Percentiles rank a stretch among this genome's conserved stretches.
Conservation (phyloP, 2,329 filamentous ascomycete genomes). For the Cadophora sp. region DNA sequence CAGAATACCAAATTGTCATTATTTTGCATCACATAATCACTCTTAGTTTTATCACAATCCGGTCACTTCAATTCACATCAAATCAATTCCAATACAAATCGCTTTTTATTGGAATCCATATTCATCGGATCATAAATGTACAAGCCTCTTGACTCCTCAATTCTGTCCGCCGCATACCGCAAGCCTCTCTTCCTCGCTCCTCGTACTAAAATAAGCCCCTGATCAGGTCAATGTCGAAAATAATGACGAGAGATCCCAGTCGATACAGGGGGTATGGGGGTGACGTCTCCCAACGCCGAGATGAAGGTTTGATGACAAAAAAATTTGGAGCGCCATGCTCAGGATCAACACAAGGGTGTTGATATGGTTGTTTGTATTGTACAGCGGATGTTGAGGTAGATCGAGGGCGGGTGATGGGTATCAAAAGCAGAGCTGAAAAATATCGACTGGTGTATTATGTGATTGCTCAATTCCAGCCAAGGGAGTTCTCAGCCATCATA, state of each 20-base stretch:
- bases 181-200: not conserved
- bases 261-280: conserved; percentile 42
- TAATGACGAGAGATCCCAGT: conserved; percentile 35
- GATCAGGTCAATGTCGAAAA: conserved; percentile 42
- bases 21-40: too few species aligned
- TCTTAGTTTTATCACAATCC: not conserved
- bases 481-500: conserved; percentile 78
- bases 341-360: conserved; percentile 26
- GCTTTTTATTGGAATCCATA: conserved; percentile 33
- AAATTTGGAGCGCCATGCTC: conserved; percentile 38
- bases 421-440: conserved; percentile 30
- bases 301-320: conserved; percentile 40
- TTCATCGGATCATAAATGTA: conserved; percentile 42
- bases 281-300: conserved; percentile 42
- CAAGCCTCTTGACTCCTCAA: conserved; percentile 27
- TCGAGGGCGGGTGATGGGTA: conserved; percentile 35
- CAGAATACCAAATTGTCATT: conserved; percentile 5
- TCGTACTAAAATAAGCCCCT: conserved; percentile 38
- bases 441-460: conserved; percentile 31
- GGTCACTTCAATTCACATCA: conserved; percentile 24
- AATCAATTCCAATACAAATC: conserved; percentile 18
- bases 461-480: conserved; percentile 72
- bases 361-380: conserved; percentile 37
- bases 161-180: conserved; percentile 11
- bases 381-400: conserved; percentile 35